Base-by-base conservation (phyloP, 2,329 filamentous ascomycete genomes). In the Fusarium chuoi region DNA sequence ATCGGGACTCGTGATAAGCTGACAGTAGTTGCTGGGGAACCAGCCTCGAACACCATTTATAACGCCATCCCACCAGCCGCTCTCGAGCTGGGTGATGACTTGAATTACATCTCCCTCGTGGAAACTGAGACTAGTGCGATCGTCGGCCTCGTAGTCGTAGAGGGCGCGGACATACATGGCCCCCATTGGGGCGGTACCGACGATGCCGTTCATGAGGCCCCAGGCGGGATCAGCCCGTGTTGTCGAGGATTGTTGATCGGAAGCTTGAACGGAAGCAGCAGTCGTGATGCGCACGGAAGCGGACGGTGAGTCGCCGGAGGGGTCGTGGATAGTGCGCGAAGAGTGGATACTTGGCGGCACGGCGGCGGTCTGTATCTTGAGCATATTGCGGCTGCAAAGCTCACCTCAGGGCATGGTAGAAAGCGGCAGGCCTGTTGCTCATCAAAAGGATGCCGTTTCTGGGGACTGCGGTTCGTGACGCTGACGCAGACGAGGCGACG, bases 21-120 rank as follows among this genome's bases (percentile, higher is more conserved):
- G 92, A 85, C 96, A 98, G 85, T 99, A 99, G 83, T 99, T 99
- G 87, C 96, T 98, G 42, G 96, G 96, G 82, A 99, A 99, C 96
- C 96, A 99, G 81, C 96, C 96, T 81, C 96, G 92, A 77, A 98
- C 93, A 67, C 95, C 94, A 79, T 98, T 96, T 82, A 99, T 98
- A 63, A 99, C 94, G 55, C 96, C 96, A 85, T 99, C 96, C 96
- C 96, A 99, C 96, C 96, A 99, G 64, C 96, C 96, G 79, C 95
- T 98, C 83, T 99, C 96, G 65, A 98, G 88, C 84, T 98, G 96
- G 60, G 96, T 99, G 78, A 99, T 96, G 78, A 99, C 96, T 85
- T 98, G 96, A 79, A 99, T 99, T 76, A 98, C 91, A 84, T 99
- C 96, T 79, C 96, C 96, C 82, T 97, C 93, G 78, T 94, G 94